phyloP scores from a whole-genome alignment of 164 flowering plant genomes.

The Berberis thunbergii region DNA sequence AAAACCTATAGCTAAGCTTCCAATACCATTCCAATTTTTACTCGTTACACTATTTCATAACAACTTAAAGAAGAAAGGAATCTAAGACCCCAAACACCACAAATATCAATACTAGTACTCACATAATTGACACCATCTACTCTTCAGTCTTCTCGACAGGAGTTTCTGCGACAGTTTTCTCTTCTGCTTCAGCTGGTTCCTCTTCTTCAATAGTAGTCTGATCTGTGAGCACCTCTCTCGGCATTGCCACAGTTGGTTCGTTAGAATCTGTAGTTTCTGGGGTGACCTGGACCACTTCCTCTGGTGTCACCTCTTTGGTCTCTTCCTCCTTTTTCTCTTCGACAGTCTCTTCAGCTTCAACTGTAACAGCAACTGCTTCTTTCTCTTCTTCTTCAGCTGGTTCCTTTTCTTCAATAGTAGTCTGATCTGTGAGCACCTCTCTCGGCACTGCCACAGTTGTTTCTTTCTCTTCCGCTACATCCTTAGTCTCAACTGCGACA shows the following conservation, averaged over 20 bases:
- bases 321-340: not conserved
- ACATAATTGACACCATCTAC: not conserved
- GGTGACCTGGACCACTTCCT: not conserved
- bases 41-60: no score
- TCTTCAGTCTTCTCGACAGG: slow-evolving; percentile 3
- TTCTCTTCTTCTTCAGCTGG: not conserved
- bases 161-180: not conserved
- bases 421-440: not conserved
- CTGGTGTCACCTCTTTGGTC: not conserved
- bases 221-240: not conserved
- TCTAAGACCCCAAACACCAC: no score
- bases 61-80: no score
- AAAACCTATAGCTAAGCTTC: no score
- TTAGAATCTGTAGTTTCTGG: not conserved
- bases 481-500: not conserved
- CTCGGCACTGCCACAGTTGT: not conserved
- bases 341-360: not conserved
- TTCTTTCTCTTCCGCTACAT: not conserved
- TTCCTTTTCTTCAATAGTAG: not conserved
- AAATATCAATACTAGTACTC: no score
- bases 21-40: no score
- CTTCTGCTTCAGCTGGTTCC: slow-evolving; percentile 1
- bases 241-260: not conserved
- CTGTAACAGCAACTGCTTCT: not conserved
- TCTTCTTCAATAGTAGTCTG: not conserved